Base-by-base conservation (phyloP, 2,329 filamentous ascomycete genomes). In the Esteya vermicola region DNA sequence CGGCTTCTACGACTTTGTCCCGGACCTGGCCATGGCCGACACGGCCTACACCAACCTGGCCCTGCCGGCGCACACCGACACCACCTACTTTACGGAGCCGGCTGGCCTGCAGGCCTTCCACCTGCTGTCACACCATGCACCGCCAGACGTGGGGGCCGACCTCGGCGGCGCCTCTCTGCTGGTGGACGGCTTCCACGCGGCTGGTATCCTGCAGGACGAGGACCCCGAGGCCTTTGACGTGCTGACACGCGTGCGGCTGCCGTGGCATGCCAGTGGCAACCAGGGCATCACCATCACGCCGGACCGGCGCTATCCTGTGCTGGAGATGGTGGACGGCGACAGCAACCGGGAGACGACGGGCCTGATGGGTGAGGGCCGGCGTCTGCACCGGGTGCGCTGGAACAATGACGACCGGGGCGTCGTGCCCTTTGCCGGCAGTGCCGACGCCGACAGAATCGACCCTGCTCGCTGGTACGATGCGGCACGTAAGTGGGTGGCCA, bases 51-150 rank as follows among this genome's bases (percentile, higher is more conserved):
- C 89, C 2, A 85, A 81, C 51, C 68, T 91, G 38, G 78, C 78
- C 1, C 72, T 98, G 3, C 75, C 77, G 18, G 80, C 83, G 1
- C 91, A 98, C 58, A 96, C 89, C 1, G 91, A 98, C 60, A 96
- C 76, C 7, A 94, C 89, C 1, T 96, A 98, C 59, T 96, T 96
- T 61, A 86, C 77, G 19, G 89, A 96, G 47, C 89, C 91, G 0
- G 79, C 84, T 3, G 85, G 89, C 9, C 70, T 98, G 26, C 91
- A 98, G 57, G 78, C 91, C 21, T 93, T 98, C 58, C 91, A 98
- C 54, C 67, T 95, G 35, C 71, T 96, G 22, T 91, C 84, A 0
- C 85, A 93, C 56, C 80, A 77, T 8, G 60, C 68, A 3, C 71
- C 75, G 16, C 39, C 38, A 8, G 16, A 25, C 6, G 16, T 19